Conservation (phyloP, 2,329 filamentous ascomycete species). For the Xylaria digitata region DNA sequence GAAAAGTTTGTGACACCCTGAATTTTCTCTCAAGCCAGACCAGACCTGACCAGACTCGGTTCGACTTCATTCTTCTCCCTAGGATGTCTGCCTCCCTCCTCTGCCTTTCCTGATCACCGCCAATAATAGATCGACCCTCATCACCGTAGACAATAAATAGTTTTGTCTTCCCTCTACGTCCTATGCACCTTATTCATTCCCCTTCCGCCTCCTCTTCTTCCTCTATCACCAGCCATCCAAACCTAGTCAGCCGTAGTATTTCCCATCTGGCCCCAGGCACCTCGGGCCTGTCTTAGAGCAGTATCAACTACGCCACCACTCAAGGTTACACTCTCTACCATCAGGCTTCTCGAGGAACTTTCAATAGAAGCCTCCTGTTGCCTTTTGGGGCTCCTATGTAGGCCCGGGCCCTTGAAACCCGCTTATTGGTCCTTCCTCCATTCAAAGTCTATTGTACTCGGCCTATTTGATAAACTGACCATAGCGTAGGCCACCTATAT, state of each 20-base stretch:
- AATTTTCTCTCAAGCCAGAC: constrained; percentile 14
- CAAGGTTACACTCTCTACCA: not conserved
- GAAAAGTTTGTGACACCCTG: constrained; percentile 29
- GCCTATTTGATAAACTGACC: constrained; percentile 16
- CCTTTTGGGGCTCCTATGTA: constrained; percentile 4
- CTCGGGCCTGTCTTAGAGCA: not conserved
- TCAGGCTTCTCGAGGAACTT: not conserved
- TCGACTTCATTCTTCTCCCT: not conserved
- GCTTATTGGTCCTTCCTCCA: constrained; percentile 1
- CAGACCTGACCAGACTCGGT: not conserved
- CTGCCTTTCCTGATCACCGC: constrained; percentile 17
- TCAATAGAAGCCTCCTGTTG: not conserved
- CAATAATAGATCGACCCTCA: constrained; percentile 21
- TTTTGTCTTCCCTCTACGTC: not conserved
- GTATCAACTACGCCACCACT: not conserved
- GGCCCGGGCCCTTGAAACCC: not conserved
- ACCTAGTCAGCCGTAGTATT: constrained; percentile 21
- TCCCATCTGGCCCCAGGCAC: constrained; percentile 4
- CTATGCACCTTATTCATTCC: constrained; percentile 23
- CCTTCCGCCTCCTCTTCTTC: constrained; percentile 1
- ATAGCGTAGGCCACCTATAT: constrained; percentile 10
- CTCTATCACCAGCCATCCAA: not conserved
- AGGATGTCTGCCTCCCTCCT: constrained; percentile 8
- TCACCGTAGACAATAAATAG: constrained; percentile 14
- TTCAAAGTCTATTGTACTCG: not conserved